Conservation (phyloP, 139 green algal genomes). For the Coelastrella sp. region DNA sequence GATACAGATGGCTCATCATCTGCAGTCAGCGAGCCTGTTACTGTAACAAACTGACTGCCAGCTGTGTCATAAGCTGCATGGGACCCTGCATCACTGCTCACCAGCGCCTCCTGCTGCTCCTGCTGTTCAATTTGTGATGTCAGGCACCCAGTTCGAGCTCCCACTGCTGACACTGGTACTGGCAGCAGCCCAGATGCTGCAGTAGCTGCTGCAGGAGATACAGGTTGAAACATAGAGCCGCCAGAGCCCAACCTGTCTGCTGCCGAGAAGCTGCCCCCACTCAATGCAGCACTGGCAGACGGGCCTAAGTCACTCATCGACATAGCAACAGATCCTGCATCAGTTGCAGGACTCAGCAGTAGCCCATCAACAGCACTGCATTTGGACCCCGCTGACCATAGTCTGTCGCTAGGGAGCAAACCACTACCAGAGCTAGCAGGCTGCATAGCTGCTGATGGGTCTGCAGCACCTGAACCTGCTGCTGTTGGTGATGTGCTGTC, state of each 20-base stretch:
- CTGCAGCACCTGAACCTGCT: neutral
- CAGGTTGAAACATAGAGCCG: neutral
- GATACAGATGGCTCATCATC: neutral
- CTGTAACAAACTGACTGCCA: neutral
- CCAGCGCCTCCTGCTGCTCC: neutral
- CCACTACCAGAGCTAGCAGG: no score
- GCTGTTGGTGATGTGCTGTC: neutral
- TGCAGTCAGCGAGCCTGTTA: neutral
- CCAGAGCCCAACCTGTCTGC: neutral
- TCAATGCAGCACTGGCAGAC: neutral
- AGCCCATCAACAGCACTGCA: no score
- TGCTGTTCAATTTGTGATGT: neutral
- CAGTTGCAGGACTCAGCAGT: neutral
- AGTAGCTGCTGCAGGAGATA: neutral
- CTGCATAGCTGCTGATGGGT: no score
- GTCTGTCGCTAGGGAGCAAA: neutral
- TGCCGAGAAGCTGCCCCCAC: neutral
- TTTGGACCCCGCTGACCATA: neutral
- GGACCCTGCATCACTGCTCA: neutral
- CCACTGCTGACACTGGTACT: no score
- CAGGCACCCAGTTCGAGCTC: no score
- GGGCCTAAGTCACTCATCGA: neutral
- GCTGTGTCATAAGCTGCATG: neutral
- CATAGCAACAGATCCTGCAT: neutral
- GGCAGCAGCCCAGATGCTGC: neutral